Conservation (phyloP, 1,139 yeast species). For the Tardiomyces digboiensis region DNA sequence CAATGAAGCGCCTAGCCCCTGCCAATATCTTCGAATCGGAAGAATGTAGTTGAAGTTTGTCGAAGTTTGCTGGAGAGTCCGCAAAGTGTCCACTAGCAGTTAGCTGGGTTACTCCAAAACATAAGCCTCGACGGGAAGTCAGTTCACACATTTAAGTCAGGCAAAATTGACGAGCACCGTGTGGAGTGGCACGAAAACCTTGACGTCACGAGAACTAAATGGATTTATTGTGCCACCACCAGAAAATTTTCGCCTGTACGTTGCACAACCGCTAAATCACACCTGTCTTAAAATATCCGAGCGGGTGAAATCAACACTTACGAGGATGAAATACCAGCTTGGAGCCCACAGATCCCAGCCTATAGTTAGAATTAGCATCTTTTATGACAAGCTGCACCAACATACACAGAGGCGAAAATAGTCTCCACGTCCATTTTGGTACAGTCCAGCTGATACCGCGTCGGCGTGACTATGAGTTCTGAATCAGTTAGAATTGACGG, state of each 20-base stretch:
- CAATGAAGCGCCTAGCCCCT: conserved; percentile 32
- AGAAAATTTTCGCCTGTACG: too few species aligned
- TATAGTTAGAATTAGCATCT: conserved; percentile 4
- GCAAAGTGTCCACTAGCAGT: conserved; percentile 25
- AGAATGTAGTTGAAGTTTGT: conserved; percentile 25
- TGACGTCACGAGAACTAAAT: too few species aligned
- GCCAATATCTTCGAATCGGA: conserved; percentile 32
- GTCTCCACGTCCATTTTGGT: conserved; percentile 17
- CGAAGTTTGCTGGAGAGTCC: conserved; percentile 33
- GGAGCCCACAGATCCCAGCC: conserved; percentile 28
- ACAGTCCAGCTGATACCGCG: too few species aligned
- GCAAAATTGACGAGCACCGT: too few species aligned
- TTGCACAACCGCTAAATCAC: too few species aligned
- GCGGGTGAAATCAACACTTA: too few species aligned
- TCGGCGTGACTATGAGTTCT: background rate
- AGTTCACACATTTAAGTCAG: too few species aligned
- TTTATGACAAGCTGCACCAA: conserved; percentile 1
- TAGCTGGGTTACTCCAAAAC: background rate
- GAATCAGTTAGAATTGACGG: too few species aligned
- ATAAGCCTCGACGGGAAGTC: too few species aligned
- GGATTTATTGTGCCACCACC: too few species aligned
- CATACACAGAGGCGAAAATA: conserved; percentile 20
- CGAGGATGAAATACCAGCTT: conserved; percentile 28
- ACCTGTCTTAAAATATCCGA: too few species aligned
- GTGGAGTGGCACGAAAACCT: too few species aligned